Evolutionary conservation across 2,329 filamentous ascomycete genomes (phyloP).

Genomic region (Trichoderma lentiforme): DNA sequence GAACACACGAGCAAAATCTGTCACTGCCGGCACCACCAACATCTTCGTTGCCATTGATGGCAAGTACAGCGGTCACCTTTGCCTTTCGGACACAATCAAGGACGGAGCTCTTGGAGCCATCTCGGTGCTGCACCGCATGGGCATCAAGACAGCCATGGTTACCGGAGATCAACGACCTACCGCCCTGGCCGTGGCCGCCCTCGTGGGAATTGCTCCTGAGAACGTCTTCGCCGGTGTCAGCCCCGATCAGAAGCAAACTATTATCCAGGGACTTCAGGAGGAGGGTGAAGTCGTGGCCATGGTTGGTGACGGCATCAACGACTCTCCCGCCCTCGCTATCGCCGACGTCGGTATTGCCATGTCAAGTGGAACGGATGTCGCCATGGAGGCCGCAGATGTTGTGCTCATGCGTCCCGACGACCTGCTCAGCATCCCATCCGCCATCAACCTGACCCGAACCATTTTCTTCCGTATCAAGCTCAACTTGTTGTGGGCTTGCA

Average conservation of each 20-base stretch:
- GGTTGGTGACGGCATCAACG: constrained; percentile 98
- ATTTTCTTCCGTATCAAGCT: constrained; percentile 94
- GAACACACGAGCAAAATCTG: constrained; percentile 29
- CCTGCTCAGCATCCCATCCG: constrained; percentile 87
- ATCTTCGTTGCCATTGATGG: constrained; percentile 89
- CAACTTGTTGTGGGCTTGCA: constrained; percentile 87
- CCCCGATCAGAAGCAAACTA: constrained; percentile 85
- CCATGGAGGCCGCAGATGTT: constrained; percentile 94
- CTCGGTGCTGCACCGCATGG: constrained; percentile 76
- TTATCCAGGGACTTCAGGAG: constrained; percentile 73
- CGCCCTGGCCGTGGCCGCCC: constrained; percentile 75
- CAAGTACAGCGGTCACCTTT: constrained; percentile 75
- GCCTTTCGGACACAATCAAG: constrained; percentile 88
- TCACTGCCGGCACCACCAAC: constrained; percentile 67
- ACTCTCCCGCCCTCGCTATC: constrained; percentile 89
- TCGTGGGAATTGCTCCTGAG: constrained; percentile 73
- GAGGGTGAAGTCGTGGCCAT: constrained; percentile 81
- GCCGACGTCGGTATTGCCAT: constrained; percentile 93
- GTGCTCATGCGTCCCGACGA: constrained; percentile 93
- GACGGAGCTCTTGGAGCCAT: constrained; percentile 78
- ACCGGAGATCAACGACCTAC: constrained; percentile 88
- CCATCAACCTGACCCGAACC: constrained; percentile 73
- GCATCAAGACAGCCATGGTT: constrained; percentile 83
- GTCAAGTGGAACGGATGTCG: constrained; percentile 88
- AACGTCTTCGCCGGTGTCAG: constrained; percentile 84